A percentile compares a stretch with the other conserved stretches of the same genome.
phyloP scores from a whole-genome alignment of 495 filamentous ascomycete genomes.

The Aspergillus coremiiformis region DNA sequence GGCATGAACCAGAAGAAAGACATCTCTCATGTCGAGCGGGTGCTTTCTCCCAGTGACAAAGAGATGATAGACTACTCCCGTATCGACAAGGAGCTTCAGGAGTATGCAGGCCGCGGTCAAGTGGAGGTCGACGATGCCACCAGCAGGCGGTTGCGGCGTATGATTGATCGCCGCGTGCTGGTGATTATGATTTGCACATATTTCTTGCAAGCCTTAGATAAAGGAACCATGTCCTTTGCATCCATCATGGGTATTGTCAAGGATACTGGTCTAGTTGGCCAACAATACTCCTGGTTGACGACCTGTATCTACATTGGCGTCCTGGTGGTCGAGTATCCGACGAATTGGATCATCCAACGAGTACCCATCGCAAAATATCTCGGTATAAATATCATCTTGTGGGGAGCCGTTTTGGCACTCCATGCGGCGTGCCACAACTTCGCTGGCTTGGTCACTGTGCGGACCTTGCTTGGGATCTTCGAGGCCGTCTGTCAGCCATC shows the following conservation, averaged over 20 bases:
- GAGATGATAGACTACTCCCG: conserved; percentile 45
- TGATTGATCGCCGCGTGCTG: conserved; percentile 51
- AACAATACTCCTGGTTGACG: conserved; percentile 50
- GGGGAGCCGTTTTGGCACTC: conserved; percentile 50
- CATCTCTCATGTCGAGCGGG: conserved; percentile 44
- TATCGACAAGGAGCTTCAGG: conserved; percentile 57
- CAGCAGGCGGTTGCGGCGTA: conserved; percentile 41
- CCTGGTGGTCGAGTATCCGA: conserved; percentile 49
- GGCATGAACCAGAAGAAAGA: conserved; percentile 21
- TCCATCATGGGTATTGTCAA: conserved; percentile 60
- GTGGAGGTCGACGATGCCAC: conserved; percentile 49
- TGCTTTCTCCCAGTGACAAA: conserved; percentile 36
- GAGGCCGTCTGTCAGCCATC: conserved; percentile 59
- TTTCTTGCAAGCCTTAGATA: conserved; percentile 67
- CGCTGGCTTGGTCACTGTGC: conserved; percentile 45
- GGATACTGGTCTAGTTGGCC: conserved; percentile 48
- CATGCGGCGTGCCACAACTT: conserved; percentile 55
- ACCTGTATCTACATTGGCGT: conserved; percentile 50
- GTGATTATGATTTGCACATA: conserved; percentile 47
- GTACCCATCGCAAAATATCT: conserved; percentile 58
- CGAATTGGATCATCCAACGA: conserved; percentile 50
- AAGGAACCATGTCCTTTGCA: conserved; percentile 62
- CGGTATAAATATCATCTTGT: conserved; percentile 52
- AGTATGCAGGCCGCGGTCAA: conserved; percentile 46
- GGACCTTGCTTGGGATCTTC: conserved; percentile 59